Conservation (phyloP, 2,329 filamentous ascomycete species). For the Penicillium sp. region DNA sequence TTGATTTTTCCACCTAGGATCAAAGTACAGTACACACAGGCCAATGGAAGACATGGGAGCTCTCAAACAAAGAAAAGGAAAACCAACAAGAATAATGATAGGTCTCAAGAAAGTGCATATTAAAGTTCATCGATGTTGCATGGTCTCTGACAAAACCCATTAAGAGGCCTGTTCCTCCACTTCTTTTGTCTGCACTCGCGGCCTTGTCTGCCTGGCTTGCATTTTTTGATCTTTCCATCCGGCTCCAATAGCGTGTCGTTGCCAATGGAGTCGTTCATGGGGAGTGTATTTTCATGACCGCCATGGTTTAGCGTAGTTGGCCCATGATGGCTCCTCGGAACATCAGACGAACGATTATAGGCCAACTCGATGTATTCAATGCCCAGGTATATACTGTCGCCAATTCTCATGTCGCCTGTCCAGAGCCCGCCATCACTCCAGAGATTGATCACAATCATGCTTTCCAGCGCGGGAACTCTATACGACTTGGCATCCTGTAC, state of each 20-base stretch:
- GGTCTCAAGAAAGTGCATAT: not conserved
- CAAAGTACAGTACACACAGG: not conserved
- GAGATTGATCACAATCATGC: constrained; percentile 42
- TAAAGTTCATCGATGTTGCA: constrained; percentile 6
- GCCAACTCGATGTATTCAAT: constrained; percentile 46
- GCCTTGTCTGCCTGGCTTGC: constrained; percentile 5
- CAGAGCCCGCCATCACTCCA: constrained; percentile 46
- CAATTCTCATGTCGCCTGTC: constrained; percentile 43
- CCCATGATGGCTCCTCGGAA: not conserved
- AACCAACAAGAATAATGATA: not conserved
- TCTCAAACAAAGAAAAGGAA: not conserved
- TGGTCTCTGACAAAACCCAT: constrained; percentile 1
- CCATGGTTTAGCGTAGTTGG: constrained; percentile 15
- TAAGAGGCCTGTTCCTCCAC: constrained; percentile 1
- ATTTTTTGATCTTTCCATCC: not conserved
- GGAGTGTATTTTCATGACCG: constrained; percentile 9
- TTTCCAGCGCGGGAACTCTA: constrained; percentile 38
- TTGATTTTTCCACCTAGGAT: not conserved
- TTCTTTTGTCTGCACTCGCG: constrained; percentile 5
- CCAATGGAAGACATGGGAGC: not conserved
- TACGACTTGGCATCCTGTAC: constrained; percentile 35
- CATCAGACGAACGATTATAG: constrained; percentile 36
- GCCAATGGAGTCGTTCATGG: not conserved
- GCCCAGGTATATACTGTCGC: constrained; percentile 38
- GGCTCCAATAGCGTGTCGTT: not conserved